These are phyloP conservation scores for Arthrobotrys iridis DNA, from an alignment of 2,329 filamentous ascomycete genomes.

Conservation along the genomic window DNA sequence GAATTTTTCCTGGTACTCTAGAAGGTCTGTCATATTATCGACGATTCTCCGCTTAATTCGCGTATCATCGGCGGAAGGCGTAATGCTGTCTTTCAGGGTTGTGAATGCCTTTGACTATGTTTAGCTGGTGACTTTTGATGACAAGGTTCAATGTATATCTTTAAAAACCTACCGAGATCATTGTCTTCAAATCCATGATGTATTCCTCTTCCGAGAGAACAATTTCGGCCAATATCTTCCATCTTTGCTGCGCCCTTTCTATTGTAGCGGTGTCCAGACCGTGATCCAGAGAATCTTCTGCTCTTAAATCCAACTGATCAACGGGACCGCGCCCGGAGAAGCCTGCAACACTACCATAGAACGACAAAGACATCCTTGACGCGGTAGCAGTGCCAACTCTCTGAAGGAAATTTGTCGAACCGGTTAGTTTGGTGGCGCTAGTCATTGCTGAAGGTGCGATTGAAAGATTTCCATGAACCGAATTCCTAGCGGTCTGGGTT, in stretches of 20 bases:
- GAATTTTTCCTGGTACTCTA: conserved; percentile 50
- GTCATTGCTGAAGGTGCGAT: conserved; percentile 51
- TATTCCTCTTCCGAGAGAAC: conserved; percentile 49
- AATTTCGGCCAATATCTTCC: conserved; percentile 52
- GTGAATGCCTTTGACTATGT: conserved; percentile 30
- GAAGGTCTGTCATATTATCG: conserved; percentile 50
- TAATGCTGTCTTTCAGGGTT: conserved; percentile 22
- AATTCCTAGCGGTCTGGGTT: conserved; percentile 39
- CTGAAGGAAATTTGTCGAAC: conserved; percentile 46
- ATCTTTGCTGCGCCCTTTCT: conserved; percentile 45
- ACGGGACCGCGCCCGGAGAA: conserved; percentile 30
- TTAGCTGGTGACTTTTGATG: neutral
- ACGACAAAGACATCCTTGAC: conserved; percentile 45
- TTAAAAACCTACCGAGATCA: conserved; percentile 49
- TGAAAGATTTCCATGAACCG: conserved; percentile 47
- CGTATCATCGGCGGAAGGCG: conserved; percentile 4
- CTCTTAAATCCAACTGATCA: conserved; percentile 17
- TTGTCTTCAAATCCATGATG: conserved; percentile 52
- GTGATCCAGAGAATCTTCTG: conserved; percentile 27
- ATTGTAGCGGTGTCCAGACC: conserved; percentile 44
- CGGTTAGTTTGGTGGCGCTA: conserved; percentile 46
- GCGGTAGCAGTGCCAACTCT: conserved; percentile 46
- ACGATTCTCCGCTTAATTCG: conserved; percentile 46
- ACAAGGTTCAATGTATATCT: neutral
- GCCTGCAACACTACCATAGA: conserved; percentile 43